Evolutionary conservation across 1,284 basidiomycete species (phyloP), one percentile per base, ranked within the genome.

Genomic region (Mrakiaceae sp.): DNA sequence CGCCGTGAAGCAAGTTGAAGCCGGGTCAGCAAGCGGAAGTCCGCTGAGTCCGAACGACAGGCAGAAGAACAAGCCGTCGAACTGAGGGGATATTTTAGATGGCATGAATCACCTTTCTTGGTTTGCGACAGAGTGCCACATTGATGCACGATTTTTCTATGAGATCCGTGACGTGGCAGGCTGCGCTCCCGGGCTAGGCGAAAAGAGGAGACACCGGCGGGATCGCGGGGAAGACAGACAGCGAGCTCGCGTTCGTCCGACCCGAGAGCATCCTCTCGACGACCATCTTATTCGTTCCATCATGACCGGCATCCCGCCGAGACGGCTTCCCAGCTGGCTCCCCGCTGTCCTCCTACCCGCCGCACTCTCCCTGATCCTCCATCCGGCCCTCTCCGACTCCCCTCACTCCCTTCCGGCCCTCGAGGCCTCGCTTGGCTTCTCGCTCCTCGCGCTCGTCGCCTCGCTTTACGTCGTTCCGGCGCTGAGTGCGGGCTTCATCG

Each of bases 391-490:
- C 5, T 68, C 69, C 4, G 44, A 64, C 2, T 16, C 60, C 14
- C 63, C 70, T 14, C 63, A 60, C 52, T 64, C 72, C 0, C 75
- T 74, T 52, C 76, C 76, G 1, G 77, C 76, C 3, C 69, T 78
- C 12, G 75, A 77, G 63, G 84, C 84, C 0, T 89, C 85, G 5
- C 69, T 90, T 52, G 91, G 91, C 0, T 86, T 93, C 74, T 85
- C 88, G 0, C 77, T 93, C 50, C 80, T 90, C 65, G 88, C 90
- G 0, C 84, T 92, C 63, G 72, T 92, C 3, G 82, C 83, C 0
- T 83, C 87, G 0, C 71, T 90, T 9, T 84, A 86, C 71, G 79
- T 89, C 8, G 81, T 94, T 7, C 90, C 90, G 12, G 81, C 81
- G 0, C 80, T 93, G 6, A 86, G 86, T 0, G 82, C 83, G 0